phyloP scores from a whole-genome alignment of 805 yeast species.

The Cyberlindnera misumaiensis region DNA sequence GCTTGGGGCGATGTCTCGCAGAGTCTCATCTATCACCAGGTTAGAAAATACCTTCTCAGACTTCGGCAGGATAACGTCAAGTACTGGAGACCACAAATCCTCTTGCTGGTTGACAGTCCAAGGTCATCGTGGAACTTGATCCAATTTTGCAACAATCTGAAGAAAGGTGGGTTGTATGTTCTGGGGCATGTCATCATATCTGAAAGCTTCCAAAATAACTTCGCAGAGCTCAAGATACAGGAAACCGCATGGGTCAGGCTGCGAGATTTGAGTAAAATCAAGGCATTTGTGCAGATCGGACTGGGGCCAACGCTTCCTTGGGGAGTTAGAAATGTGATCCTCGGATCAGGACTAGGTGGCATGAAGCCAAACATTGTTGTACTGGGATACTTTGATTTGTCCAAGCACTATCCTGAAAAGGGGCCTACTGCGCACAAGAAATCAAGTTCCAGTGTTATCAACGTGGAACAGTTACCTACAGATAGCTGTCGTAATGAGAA shows the following conservation, averaged over 20 bases:
- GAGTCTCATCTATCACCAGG: conserved; percentile 91
- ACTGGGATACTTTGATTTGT: conserved; percentile 76
- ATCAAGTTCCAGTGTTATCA: conserved; percentile 18
- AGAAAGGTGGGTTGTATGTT: conserved; percentile 91
- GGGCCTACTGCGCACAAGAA: conserved; percentile 6
- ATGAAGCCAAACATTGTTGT: conserved; percentile 97
- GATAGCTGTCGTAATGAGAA: conserved; percentile 69
- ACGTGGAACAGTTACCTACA: conserved; percentile 58
- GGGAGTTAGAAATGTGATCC: conserved; percentile 89
- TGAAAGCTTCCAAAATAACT: conserved; percentile 55
- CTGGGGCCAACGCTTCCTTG: conserved; percentile 83
- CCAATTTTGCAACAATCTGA: conserved; percentile 86
- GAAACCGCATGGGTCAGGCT: conserved; percentile 78
- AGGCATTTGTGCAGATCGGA: conserved; percentile 92
- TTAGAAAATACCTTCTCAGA: conserved; percentile 78
- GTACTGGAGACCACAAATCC: conserved; percentile 96
- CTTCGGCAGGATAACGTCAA: conserved; percentile 89
- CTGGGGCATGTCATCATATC: conserved; percentile 85
- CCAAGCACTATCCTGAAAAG: conserved; percentile 22
- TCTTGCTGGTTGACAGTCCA: conserved; percentile 85
- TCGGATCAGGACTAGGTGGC: conserved; percentile 97
- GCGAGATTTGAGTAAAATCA: conserved; percentile 69
- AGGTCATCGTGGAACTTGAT: conserved; percentile 88
- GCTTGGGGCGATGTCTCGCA: conserved; percentile 99
- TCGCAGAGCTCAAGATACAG: conserved; percentile 63